phyloP scores from a whole-genome alignment of 1,139 yeast species.

The Saccharomyces hybrid region DNA sequence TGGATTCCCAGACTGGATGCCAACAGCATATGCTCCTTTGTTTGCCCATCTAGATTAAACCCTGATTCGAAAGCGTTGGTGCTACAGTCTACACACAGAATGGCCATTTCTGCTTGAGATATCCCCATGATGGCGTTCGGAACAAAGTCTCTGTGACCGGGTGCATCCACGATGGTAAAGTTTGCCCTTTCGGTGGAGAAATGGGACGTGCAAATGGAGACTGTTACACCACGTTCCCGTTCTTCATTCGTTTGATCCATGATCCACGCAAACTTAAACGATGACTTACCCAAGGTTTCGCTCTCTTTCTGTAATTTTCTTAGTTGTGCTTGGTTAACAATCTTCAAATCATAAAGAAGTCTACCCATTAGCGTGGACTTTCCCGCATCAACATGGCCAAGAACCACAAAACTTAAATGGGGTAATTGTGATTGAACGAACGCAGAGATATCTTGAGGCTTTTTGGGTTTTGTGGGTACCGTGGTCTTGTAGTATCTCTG shows the following conservation, averaged over 20 bases:
- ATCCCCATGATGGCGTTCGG: constrained; percentile 99
- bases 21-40: constrained; percentile 83
- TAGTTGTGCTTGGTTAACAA: constrained; percentile 69
- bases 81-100: constrained; percentile 53
- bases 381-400: constrained; percentile 98
- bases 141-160: constrained; percentile 95
- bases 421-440: constrained; percentile 43
- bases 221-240: constrained; percentile 83
- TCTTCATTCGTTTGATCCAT: constrained; percentile 95
- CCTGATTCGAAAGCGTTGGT: constrained; percentile 87
- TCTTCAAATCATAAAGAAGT: constrained; percentile 69
- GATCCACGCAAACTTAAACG: constrained; percentile 95
- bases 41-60: constrained; percentile 80
- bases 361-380: constrained; percentile 94
- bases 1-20: constrained; percentile 81
- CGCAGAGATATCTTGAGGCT: constrained; percentile 34
- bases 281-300: constrained; percentile 75
- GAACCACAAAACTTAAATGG: constrained; percentile 69
- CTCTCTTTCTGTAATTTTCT: constrained; percentile 76
- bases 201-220: constrained; percentile 79
- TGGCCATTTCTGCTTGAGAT: constrained; percentile 66
- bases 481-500: constrained; percentile 22
- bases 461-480: constrained; percentile 33
- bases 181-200: constrained; percentile 60
- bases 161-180: constrained; percentile 92